These are phyloP conservation scores for Uromyces viciae-fabae DNA, from an alignment of 1,284 basidiomycete genomes.

Conservation along the genomic window DNA sequence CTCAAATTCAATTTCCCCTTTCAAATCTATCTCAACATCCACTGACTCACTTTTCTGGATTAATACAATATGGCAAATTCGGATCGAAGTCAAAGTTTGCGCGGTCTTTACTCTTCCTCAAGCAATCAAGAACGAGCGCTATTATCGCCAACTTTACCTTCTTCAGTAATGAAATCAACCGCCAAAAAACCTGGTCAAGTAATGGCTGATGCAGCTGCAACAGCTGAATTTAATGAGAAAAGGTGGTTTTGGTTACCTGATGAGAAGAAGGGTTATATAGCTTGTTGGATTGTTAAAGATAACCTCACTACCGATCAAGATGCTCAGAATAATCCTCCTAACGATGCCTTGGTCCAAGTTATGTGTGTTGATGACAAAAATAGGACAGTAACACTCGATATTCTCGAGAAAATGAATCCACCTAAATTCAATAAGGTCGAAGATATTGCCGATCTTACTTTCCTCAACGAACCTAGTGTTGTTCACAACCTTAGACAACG, in stretches of 20 bases:
- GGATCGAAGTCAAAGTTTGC: conserved; percentile 32
- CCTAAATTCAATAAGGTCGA: conserved; percentile 97
- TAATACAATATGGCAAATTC: conserved; percentile 33
- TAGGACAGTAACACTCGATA: conserved; percentile 35
- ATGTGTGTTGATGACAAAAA: conserved; percentile 42
- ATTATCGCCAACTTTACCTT: conserved; percentile 30
- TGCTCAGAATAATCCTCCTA: conserved; percentile 54
- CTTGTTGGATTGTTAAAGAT: conserved; percentile 82
- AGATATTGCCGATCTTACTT: conserved; percentile 97
- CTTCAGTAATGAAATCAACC: conserved; percentile 38
- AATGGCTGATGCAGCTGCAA: conserved; percentile 65
- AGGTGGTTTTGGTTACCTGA: conserved; percentile 96
- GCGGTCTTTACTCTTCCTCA: conserved; percentile 29
- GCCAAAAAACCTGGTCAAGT: conserved; percentile 47
- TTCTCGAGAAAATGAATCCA: conserved; percentile 65
- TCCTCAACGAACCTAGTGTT: conserved; percentile 96
- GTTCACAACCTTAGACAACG: conserved; percentile 90
- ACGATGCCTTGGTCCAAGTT: conserved; percentile 78
- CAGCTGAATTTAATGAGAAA: conserved; percentile 94
- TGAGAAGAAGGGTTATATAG: conserved; percentile 78
- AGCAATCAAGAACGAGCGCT: conserved; percentile 2
- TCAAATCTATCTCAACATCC: no score
- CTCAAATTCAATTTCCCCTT: no score
- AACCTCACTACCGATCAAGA: conserved; percentile 6
- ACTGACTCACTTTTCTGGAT: no score